Conservation (phyloP, 257 asterid species). For the Perilla frutescens region DNA sequence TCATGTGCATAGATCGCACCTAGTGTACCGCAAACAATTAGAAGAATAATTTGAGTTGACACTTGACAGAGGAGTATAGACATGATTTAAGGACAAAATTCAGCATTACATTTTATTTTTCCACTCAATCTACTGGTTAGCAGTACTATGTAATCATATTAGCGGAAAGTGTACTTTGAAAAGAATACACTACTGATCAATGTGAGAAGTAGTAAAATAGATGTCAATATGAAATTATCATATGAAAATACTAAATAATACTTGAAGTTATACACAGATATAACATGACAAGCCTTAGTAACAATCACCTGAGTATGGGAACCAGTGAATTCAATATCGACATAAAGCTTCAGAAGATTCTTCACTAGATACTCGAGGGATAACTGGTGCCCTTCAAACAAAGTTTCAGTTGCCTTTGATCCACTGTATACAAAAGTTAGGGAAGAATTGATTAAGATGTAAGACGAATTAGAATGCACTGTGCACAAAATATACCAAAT, state of each 20-base stretch:
- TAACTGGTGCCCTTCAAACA: conserved; percentile 90
- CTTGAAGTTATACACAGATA: not conserved
- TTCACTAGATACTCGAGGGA: conserved; percentile 88
- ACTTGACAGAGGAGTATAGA: no score
- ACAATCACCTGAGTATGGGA: conserved; percentile 93
- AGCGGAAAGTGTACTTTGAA: not conserved
- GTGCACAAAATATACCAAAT: conserved; percentile 14
- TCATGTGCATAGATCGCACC: no score
- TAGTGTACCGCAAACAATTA: no score
- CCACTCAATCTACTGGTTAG: no score
- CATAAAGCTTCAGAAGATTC: conserved; percentile 92
- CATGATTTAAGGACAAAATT: no score
- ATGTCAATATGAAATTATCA: not conserved
- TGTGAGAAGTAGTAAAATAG: conserved; percentile 1
- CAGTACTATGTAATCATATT: no score
- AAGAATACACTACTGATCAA: not conserved
- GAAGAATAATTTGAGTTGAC: no score
- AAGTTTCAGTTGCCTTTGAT: conserved; percentile 79
- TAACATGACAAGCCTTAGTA: conserved; percentile 24
- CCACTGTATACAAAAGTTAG: conserved; percentile 57
- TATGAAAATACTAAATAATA: conserved; percentile 4
- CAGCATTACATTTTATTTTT: no score
- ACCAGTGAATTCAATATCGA: conserved; percentile 98
- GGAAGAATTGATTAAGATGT: conserved; percentile 16
- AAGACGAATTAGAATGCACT: conserved; percentile 3